Conservation (phyloP, 768 basidiomycete genomes). For the Lactarius sanguifluus region DNA sequence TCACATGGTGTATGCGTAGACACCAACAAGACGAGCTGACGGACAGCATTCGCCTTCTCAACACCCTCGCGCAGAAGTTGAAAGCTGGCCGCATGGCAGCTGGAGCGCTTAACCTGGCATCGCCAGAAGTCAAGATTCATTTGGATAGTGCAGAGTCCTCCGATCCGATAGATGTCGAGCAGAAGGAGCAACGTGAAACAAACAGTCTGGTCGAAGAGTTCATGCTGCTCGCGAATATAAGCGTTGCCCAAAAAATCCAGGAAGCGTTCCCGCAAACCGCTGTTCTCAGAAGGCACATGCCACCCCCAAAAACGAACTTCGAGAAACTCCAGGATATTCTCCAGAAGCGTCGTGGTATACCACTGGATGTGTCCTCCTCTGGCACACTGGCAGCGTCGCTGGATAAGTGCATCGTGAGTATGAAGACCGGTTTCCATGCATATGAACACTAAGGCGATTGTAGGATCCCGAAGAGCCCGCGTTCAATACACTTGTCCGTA, state of each 20-base stretch:
- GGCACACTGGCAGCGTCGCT: slow-evolving; percentile 85
- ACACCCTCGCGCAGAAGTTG: slow-evolving; percentile 80
- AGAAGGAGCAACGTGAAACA: slow-evolving; percentile 89
- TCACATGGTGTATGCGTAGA: slow-evolving; percentile 40
- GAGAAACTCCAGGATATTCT: slow-evolving; percentile 94
- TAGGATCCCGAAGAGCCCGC: slow-evolving; percentile 83
- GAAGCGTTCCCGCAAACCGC: slow-evolving; percentile 96
- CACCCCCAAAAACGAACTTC: slow-evolving; percentile 91
- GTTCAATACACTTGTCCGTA: slow-evolving; percentile 96
- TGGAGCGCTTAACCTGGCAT: slow-evolving; percentile 96
- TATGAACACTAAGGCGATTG: not conserved
- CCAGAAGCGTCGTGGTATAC: slow-evolving; percentile 77
- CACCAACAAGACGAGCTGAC: slow-evolving; percentile 79
- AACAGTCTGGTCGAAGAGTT: slow-evolving; percentile 98
- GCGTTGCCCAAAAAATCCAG: slow-evolving; percentile 88
- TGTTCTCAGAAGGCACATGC: slow-evolving; percentile 86
- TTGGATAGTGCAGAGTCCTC: slow-evolving; percentile 90
- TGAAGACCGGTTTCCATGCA: slow-evolving; percentile 16
- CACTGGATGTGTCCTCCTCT: slow-evolving; percentile 87
- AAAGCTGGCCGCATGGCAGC: slow-evolving; percentile 86
- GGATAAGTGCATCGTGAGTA: slow-evolving; percentile 79
- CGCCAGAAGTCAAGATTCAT: slow-evolving; percentile 97
- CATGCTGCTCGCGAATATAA: slow-evolving; percentile 97
- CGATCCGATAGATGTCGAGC: slow-evolving; percentile 96
- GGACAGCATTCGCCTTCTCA: slow-evolving; percentile 83